Base-by-base conservation (phyloP, 768 basidiomycete genomes). In the Cantharellus cinnabarinus region DNA sequence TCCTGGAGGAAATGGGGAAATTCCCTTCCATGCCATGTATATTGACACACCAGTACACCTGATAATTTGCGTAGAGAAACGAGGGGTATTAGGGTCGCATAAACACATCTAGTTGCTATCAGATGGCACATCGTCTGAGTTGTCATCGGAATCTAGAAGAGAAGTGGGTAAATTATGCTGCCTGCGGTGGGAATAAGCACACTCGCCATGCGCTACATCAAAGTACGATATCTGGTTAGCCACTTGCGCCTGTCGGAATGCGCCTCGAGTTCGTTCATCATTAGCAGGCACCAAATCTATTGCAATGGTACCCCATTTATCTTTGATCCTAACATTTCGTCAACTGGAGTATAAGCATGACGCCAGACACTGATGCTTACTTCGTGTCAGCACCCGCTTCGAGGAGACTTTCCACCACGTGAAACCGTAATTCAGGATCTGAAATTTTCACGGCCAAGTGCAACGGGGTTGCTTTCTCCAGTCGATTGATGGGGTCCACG, bases 371-470 rank as follows among this genome's bases (percentile, higher is more conserved):
- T n/a, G 39, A 34, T 14, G 68, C 79, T 61, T 60, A 85, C 84
- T 68, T 73, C 2, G 76, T 78, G 69, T 87, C 78, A 1, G 85
- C 85, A 2, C 88, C 87, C 0, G 87, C 87, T 1, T 90, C 88
- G 2, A 89, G 70, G 60, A 90, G 69, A 61, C 76, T 80, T 64
- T 77, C 73, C 50, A 83, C 77, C 4, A 86, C 72, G 53, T 73
- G 70, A 54, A 69, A 66, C 52, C 85, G 70, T 29, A 80, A 67
- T 38, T 79, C 82, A 2, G 67, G 68, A 61, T 83, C 74, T 41
- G 78, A 71, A 50, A 84, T 68, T 62, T 71, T 65, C 15, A 71
- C 66, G 4, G 85, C 87, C 35, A 87, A 75, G 68, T 89, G 88
- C 14, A 91, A 72, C 2, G 89, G 89, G 0, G 89, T 90, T 4